Evolutionary conservation across 139 green algal species (phyloP).

Genomic region (Tetradesmus lagerheimii): DNA sequence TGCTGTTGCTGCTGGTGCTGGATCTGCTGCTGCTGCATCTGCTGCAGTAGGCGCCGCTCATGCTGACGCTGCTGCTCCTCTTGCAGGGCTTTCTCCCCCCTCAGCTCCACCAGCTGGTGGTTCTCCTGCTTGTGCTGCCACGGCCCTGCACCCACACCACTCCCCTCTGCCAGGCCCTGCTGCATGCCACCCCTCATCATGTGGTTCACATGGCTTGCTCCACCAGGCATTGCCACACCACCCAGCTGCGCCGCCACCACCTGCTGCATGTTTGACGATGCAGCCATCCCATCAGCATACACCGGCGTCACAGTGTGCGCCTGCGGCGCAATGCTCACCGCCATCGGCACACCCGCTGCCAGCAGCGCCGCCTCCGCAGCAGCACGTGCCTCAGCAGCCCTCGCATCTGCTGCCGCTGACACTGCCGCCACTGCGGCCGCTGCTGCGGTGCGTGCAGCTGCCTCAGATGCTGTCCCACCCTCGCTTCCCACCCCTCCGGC

Average conservation of each 20-base stretch:
- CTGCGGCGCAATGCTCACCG: not conserved
- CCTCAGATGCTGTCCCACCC: not conserved
- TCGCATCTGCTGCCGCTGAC: slow-evolving; percentile 1
- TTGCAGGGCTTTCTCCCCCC: not conserved
- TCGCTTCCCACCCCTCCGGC: not conserved
- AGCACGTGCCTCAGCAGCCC: slow-evolving; percentile 6
- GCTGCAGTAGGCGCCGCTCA: not conserved
- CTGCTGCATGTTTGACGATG: not conserved
- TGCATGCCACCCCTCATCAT: not conserved
- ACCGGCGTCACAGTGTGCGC: not conserved
- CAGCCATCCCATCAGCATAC: not conserved
- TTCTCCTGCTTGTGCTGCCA: not conserved
- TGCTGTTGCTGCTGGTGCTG: slow-evolving; percentile 13
- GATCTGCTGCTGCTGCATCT: not conserved
- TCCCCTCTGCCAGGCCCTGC: not conserved
- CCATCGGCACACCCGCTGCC: not conserved
- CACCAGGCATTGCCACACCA: not conserved
- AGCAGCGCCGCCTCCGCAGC: slow-evolving; percentile 24
- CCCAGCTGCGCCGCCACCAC: not conserved
- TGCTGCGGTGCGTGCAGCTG: slow-evolving; percentile 7
- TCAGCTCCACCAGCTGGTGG: not conserved
- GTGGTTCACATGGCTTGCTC: not conserved
- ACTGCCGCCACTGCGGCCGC: slow-evolving; percentile 9
- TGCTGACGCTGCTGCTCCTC: slow-evolving; percentile 4
- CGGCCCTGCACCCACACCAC: not conserved